phyloP scores from a whole-genome alignment of 192 early-diverging fungal species.

The Coemansia sp. region DNA sequence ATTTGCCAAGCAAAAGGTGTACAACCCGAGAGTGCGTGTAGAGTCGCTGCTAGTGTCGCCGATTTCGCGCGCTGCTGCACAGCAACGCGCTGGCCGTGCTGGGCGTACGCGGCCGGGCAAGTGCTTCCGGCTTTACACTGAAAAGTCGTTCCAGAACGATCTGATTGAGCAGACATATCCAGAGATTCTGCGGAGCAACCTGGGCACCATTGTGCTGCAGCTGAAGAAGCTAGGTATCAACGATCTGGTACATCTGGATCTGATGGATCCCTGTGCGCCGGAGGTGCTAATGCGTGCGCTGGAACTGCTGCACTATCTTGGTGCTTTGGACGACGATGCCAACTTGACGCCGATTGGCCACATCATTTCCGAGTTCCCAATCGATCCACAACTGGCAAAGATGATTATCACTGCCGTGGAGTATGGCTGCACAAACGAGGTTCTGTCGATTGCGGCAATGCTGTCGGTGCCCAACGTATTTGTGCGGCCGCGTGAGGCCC shows the following conservation, averaged over 20 bases:
- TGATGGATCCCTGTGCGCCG: conserved; percentile 99
- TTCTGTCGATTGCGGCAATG: conserved; percentile 92
- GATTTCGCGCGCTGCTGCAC: conserved; percentile 91
- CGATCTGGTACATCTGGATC: conserved; percentile 98
- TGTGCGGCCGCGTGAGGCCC: conserved; percentile 85
- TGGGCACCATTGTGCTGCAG: conserved; percentile 95
- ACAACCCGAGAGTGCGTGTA: conserved; percentile 95
- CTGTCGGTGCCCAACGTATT: conserved; percentile 88
- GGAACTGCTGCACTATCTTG: conserved; percentile 93
- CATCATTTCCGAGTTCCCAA: conserved; percentile 92
- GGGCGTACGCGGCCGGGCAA: conserved; percentile 98
- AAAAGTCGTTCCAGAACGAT: conserved; percentile 91
- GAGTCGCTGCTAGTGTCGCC: conserved; percentile 94
- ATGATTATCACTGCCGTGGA: conserved; percentile 85
- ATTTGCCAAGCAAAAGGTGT: conserved; percentile 99
- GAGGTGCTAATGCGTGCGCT: conserved; percentile 98
- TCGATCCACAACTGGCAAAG: conserved; percentile 95
- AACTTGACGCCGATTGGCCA: conserved; percentile 82
- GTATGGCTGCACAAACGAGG: conserved; percentile 90
- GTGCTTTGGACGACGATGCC: conserved; percentile 92
- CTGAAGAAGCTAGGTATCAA: conserved; percentile 97
- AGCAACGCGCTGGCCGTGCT: conserved; percentile 97
- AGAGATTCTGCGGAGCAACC: conserved; percentile 95
- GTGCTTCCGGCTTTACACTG: conserved; percentile 97
- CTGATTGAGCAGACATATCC: conserved; percentile 97